These are phyloP conservation scores for Fusarium virguliforme DNA, from an alignment of 2,329 filamentous ascomycete species.

Conservation along the genomic window DNA sequence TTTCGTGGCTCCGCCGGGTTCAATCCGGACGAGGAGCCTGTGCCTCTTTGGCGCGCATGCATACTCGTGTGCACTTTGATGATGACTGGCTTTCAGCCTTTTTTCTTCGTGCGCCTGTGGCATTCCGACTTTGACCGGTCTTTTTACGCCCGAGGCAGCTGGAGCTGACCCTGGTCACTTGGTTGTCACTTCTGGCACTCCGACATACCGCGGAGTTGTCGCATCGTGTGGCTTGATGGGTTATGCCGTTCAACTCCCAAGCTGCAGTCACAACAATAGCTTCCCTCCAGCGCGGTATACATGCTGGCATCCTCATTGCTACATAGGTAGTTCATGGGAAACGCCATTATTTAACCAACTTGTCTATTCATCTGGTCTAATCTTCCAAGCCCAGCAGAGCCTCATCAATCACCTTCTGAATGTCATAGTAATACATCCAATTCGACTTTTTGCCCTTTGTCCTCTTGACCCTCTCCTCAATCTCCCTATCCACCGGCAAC, in stretches of 20 bases:
- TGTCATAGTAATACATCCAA: constrained; percentile 52
- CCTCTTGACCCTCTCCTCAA: constrained; percentile 44
- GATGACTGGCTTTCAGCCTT: constrained; percentile 9
- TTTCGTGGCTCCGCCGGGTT: constrained; percentile 4
- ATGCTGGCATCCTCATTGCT: background rate
- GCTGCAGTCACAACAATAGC: background rate
- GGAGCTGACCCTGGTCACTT: background rate
- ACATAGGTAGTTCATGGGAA: background rate
- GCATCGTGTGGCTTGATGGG: background rate
- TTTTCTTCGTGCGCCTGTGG: background rate
- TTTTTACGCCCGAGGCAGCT: constrained; percentile 4
- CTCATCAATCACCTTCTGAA: constrained; percentile 42
- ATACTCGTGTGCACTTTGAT: constrained; percentile 5
- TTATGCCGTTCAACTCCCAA: background rate
- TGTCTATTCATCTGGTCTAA: background rate
- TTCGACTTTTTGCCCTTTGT: constrained; percentile 41
- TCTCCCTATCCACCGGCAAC: constrained; percentile 46
- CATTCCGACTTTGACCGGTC: constrained; percentile 17
- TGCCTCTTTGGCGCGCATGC: constrained; percentile 14
- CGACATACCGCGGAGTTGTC: background rate
- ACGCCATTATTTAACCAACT: background rate
- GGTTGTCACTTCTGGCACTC: background rate
- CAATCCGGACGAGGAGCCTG: constrained; percentile 5
- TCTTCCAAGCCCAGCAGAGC: constrained; percentile 11
- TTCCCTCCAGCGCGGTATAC: background rate